A percentile compares a stretch with the other conserved stretches of the same genome.
Conservation (phyloP, 257 asterid genomes). For the Solanum megistacrolobum region DNA sequence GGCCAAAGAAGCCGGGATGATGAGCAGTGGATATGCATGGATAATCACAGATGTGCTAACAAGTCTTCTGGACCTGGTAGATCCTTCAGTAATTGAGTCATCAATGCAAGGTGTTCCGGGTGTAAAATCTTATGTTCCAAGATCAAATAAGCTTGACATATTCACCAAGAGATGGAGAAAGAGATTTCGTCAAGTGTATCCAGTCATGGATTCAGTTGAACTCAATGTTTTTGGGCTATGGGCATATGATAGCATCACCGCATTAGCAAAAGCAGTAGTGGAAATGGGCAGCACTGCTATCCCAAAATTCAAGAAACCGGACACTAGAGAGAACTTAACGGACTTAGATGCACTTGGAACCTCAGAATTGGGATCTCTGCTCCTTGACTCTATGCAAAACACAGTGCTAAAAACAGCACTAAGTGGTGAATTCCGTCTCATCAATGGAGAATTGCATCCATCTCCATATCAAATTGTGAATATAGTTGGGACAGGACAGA, state of each 20-base stretch:
- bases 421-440: conserved; percentile 32
- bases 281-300: not conserved
- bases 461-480: conserved; percentile 37
- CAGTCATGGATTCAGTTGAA: conserved; percentile 14
- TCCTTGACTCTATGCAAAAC: conserved; percentile 19
- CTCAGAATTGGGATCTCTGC: conserved; percentile 23
- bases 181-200: conserved; percentile 32
- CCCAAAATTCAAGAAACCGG: conserved; percentile 4
- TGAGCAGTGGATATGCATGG: conserved; percentile 39
- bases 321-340: conserved; percentile 1
- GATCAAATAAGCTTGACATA: conserved; percentile 3
- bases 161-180: conserved; percentile 27
- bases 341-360: conserved; percentile 32
- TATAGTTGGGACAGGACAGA: conserved; percentile 20
- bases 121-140: conserved; percentile 30
- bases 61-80: conserved; percentile 21
- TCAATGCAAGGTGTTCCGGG: conserved; percentile 47
- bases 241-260: conserved; percentile 34
- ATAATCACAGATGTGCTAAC: conserved; percentile 32
- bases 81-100: conserved; percentile 22
- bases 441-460: conserved; percentile 24
- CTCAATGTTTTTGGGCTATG: conserved; percentile 34
- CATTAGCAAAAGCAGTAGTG: conserved; percentile 27
- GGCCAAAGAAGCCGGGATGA: conserved; percentile 34
- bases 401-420: conserved; percentile 13